phyloP scores from a whole-genome alignment of 2,329 filamentous ascomycete species.

The Clarireedia monteithiana region DNA sequence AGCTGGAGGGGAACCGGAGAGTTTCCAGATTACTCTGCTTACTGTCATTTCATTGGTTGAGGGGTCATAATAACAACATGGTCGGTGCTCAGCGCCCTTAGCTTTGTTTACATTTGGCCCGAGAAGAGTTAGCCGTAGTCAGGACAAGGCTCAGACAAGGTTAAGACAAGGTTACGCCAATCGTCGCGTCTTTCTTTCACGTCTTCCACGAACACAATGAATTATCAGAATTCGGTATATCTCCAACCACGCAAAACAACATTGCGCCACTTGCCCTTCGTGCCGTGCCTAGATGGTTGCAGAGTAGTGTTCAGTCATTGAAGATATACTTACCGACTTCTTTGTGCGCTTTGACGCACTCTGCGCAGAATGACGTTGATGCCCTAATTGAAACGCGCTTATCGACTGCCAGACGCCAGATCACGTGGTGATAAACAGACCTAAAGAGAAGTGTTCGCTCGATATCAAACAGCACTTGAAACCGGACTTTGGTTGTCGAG shows the following conservation, averaged over 20 bases:
- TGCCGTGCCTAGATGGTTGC: background rate
- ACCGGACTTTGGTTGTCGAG: no score
- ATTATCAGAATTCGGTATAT: background rate
- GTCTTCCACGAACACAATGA: slow-evolving; percentile 1
- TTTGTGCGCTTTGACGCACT: background rate
- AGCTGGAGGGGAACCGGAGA: background rate
- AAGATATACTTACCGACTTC: no score
- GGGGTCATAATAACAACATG: slow-evolving; percentile 1
- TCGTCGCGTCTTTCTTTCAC: background rate
- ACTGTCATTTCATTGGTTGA: background rate
- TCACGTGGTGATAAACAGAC: slow-evolving; percentile 6
- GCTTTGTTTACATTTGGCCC: slow-evolving; percentile 3
- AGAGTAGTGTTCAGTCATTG: no score
- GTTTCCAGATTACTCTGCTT: background rate
- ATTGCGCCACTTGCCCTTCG: background rate
- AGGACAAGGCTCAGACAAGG: background rate
- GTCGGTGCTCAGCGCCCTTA: background rate
- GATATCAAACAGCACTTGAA: background rate
- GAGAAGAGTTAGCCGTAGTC: background rate
- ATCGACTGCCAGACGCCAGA: background rate
- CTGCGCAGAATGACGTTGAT: background rate
- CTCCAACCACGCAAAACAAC: background rate
- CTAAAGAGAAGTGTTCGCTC: background rate
- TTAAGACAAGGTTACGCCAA: background rate
- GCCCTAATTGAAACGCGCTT: background rate